Evolutionary conservation across 2,329 filamentous ascomycete species (phyloP).

Genomic region (Aspergillus pseudoterreus): DNA sequence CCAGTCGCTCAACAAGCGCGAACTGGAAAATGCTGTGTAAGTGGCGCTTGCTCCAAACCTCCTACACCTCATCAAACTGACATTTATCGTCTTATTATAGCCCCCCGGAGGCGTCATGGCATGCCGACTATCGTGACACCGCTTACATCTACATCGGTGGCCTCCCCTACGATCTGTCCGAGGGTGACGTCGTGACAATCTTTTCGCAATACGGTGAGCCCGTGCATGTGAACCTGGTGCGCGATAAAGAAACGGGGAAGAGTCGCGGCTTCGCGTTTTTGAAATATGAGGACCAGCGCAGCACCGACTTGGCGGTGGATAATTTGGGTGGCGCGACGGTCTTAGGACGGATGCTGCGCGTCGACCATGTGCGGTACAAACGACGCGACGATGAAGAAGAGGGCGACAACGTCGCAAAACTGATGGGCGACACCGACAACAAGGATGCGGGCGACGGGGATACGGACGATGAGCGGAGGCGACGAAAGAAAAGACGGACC

Average conservation of each 20-base stretch:
- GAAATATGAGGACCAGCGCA: slow-evolving; percentile 97
- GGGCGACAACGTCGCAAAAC: slow-evolving; percentile 46
- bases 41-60: slow-evolving; percentile 31
- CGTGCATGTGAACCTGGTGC: slow-evolving; percentile 83
- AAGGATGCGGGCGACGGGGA: slow-evolving; percentile 26
- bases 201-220: slow-evolving; percentile 98
- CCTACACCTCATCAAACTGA: slow-evolving; percentile 8
- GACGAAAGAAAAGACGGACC: slow-evolving; percentile 26
- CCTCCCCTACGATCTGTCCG: slow-evolving; percentile 84
- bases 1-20: slow-evolving; percentile 86
- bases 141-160: slow-evolving; percentile 96
- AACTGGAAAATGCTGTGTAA: slow-evolving; percentile 83
- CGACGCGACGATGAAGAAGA: slow-evolving; percentile 66
- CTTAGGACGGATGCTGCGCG: slow-evolving; percentile 72
- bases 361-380: slow-evolving; percentile 94
- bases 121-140: slow-evolving; percentile 95
- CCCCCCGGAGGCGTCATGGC: slow-evolving; percentile 85
- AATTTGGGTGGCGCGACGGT: slow-evolving; percentile 87
- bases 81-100: slow-evolving; percentile 41
- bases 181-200: slow-evolving; percentile 93
- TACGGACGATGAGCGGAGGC: slow-evolving; percentile 36
- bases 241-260: slow-evolving; percentile 95
- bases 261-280: slow-evolving; percentile 92
- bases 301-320: slow-evolving; percentile 92
- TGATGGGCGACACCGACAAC: slow-evolving; percentile 45